These are phyloP conservation scores for Phytophthora capsici DNA, from an alignment of 352 stramenopile species.

Conservation along the genomic window DNA sequence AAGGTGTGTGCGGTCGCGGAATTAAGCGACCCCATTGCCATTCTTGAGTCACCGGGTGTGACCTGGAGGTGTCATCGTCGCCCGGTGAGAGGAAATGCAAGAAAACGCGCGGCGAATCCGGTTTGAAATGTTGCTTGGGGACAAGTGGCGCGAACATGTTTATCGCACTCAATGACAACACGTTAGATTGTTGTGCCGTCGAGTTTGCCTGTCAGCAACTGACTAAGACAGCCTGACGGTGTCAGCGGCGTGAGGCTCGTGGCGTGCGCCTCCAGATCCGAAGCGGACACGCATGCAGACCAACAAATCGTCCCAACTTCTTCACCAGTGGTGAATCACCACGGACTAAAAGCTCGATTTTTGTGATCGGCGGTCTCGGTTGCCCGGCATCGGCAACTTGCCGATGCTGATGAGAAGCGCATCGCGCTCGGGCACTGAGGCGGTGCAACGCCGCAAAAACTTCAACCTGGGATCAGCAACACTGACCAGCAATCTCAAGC, in stretches of 20 bases:
- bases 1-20: background rate
- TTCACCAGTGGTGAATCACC: too few species aligned
- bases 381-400: background rate
- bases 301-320: background rate
- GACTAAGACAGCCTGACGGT: background rate
- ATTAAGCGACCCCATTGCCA: too few species aligned
- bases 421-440: background rate
- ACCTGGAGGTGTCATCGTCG: conserved; percentile 15
- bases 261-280: background rate
- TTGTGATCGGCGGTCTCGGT: background rate
- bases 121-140: conserved; percentile 16
- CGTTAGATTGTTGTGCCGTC: background rate
- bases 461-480: conserved; percentile 3
- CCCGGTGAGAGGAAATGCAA: conserved; percentile 7
- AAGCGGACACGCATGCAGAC: background rate
- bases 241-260: background rate
- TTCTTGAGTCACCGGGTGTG: conserved; percentile 1
- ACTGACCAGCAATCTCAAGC: too few species aligned
- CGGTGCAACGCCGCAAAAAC: conserved; percentile 3
- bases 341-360: background rate
- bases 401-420: too few species aligned
- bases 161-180: conserved; percentile 8
- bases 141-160: conserved; percentile 10
- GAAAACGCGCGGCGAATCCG: conserved; percentile 20
- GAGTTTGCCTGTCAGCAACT: background rate